These are phyloP conservation scores for Kentomonas sorsogonicus DNA, from an alignment of 208 protist species.

Conservation along the genomic window DNA sequence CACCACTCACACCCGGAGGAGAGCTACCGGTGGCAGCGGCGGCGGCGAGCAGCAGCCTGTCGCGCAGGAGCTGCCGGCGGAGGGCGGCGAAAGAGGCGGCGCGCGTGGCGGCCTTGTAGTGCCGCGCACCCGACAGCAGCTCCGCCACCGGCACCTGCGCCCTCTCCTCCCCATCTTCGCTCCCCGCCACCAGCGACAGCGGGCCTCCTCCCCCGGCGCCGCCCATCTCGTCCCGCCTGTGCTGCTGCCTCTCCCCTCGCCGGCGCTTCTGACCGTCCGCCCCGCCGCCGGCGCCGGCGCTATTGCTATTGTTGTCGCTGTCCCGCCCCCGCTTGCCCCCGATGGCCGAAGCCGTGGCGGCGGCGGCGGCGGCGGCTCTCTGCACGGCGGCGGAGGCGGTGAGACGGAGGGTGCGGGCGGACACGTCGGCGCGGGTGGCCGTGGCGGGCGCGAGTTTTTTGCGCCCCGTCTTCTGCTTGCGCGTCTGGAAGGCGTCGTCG, in stretches of 20 bases:
- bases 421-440: conserved; percentile 73
- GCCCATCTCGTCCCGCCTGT: conserved; percentile 16
- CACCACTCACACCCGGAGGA: no score
- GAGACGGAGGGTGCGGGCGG: conserved; percentile 68
- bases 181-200: no score
- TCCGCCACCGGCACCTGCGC: no score
- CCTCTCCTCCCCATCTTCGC: no score
- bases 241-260: not conserved
- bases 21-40: no score
- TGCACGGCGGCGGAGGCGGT: conserved; percentile 39
- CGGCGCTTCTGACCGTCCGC: not conserved
- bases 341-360: conserved; percentile 13
- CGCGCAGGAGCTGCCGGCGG: no score
- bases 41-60: no score
- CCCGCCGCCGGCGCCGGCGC: not conserved
- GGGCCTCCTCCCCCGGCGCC: no score
- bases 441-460: conserved; percentile 81
- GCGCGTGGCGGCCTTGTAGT: conserved; percentile 65
- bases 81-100: conserved; percentile 44
- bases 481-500: conserved; percentile 71
- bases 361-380: not conserved
- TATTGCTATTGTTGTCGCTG: not conserved
- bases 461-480: conserved; percentile 72
- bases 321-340: conserved; percentile 7
- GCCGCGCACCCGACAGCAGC: conserved; percentile 36